These are phyloP conservation scores for Sugiyamaella grinbergsii DNA, from an alignment of 1,139 yeast genomes.

Conservation along the genomic window DNA sequence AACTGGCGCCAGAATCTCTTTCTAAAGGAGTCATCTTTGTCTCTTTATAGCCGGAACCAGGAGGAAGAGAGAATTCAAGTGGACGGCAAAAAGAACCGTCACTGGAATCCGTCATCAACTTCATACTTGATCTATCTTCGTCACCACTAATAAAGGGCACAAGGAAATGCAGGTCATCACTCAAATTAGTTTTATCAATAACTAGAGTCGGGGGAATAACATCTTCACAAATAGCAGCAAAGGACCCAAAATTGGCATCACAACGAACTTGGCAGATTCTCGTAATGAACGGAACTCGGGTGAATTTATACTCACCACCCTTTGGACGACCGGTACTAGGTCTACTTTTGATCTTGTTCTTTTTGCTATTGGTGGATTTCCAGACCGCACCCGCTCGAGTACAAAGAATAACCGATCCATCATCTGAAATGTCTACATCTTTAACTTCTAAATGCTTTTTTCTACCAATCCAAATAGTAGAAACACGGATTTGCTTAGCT, in stretches of 20 bases:
- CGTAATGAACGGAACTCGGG: slow-evolving; percentile 55
- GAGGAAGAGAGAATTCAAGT: slow-evolving; percentile 3
- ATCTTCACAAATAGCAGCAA: slow-evolving; percentile 70
- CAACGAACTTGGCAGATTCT: slow-evolving; percentile 62
- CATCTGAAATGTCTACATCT: slow-evolving; percentile 68
- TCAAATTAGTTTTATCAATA: slow-evolving; percentile 28
- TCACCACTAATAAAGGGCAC: slow-evolving; percentile 31
- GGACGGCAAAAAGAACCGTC: slow-evolving; percentile 1
- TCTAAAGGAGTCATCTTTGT: slow-evolving; percentile 16
- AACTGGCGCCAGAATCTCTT: slow-evolving; percentile 13
- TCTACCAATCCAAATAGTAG: slow-evolving; percentile 43
- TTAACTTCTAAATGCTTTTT: slow-evolving; percentile 39
- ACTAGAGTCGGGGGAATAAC: slow-evolving; percentile 24
- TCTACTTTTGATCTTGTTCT: slow-evolving; percentile 21
- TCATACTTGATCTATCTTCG: slow-evolving; percentile 17
- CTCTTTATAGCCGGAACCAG: slow-evolving; percentile 1
- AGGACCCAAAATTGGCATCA: slow-evolving; percentile 67
- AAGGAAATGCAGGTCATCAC: slow-evolving; percentile 35
- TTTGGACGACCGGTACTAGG: slow-evolving; percentile 16
- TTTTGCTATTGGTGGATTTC: slow-evolving; percentile 38
- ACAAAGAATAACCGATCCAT: slow-evolving; percentile 69
- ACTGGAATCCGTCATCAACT: neutral
- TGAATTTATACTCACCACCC: slow-evolving; percentile 52
- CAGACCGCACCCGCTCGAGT: slow-evolving; percentile 70
- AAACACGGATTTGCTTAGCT: slow-evolving; percentile 27